These are phyloP conservation scores for Blepharisma stoltei DNA, from an alignment of 73 alveolate genomes.

Conservation along the genomic window DNA sequence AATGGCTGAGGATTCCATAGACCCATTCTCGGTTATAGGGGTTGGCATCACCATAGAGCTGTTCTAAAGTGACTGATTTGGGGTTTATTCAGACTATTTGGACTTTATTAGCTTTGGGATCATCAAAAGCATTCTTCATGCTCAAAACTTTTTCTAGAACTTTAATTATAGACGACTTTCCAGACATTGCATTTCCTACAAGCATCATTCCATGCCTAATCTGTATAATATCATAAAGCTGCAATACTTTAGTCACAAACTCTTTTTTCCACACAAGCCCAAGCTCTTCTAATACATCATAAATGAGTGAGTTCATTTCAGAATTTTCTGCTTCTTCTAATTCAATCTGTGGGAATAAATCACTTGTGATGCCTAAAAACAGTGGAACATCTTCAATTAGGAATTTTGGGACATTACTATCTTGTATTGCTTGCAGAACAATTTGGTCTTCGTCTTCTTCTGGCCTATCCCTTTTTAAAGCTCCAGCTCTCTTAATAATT, in stretches of 20 bases:
- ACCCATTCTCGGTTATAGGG: constrained; percentile 89
- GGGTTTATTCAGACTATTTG: constrained; percentile 80
- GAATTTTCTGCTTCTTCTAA: constrained; percentile 52
- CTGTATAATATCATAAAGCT: constrained; percentile 83
- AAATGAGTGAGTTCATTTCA: constrained; percentile 49
- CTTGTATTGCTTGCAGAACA: constrained; percentile 67
- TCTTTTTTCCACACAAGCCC: constrained; percentile 60
- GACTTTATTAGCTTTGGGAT: constrained; percentile 41
- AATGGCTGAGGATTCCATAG: constrained; percentile 89
- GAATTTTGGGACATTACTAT: constrained; percentile 65
- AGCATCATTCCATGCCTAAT: constrained; percentile 92
- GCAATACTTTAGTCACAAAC: constrained; percentile 64
- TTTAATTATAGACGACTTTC: constrained; percentile 64
- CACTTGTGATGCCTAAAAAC: constrained; percentile 63
- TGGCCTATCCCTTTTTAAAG: constrained; percentile 51
- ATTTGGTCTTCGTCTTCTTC: constrained; percentile 65
- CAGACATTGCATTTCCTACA: constrained; percentile 70
- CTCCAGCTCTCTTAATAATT: constrained; percentile 70
- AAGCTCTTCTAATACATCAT: constrained; percentile 60
- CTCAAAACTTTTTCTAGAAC: constrained; percentile 64
- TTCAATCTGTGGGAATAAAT: constrained; percentile 68
- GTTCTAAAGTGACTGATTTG: constrained; percentile 82
- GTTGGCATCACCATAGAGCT: constrained; percentile 85
- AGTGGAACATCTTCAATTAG: constrained; percentile 66
- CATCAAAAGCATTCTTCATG: constrained; percentile 23